Percentiles rank a stretch among this genome's conserved stretches.
phyloP scores from a whole-genome alignment of 1,139 yeast species.

The Blastobotrys proliferans region DNA sequence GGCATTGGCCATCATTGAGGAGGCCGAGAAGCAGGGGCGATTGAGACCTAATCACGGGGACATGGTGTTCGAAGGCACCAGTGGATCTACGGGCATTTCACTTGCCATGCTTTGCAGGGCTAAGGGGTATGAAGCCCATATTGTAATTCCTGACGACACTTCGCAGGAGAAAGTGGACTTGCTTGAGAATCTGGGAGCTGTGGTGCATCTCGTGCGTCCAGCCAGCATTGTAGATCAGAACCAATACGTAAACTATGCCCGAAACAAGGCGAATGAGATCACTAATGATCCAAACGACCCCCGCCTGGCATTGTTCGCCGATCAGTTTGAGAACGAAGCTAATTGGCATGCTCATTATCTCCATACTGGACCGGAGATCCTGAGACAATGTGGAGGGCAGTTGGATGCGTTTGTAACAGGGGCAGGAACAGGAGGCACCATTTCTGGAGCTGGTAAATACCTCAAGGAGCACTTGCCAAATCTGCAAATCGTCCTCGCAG shows the following conservation, averaged over 20 bases:
- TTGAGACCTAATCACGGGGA: conserved; percentile 58
- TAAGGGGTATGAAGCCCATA: conserved; percentile 83
- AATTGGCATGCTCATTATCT: conserved; percentile 83
- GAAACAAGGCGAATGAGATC: conserved; percentile 55
- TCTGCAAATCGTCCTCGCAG: conserved; percentile 60
- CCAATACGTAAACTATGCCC: conserved; percentile 89
- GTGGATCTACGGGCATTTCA: conserved; percentile 95
- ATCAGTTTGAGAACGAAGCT: conserved; percentile 89
- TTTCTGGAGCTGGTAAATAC: conserved; percentile 77
- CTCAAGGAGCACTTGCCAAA: conserved; percentile 50
- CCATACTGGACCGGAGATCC: conserved; percentile 90
- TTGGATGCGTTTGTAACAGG: conserved; percentile 76
- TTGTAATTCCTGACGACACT: conserved; percentile 94
- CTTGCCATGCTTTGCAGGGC: conserved; percentile 85
- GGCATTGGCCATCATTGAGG: conserved; percentile 75
- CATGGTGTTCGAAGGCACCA: conserved; percentile 85
- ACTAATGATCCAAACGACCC: conserved; percentile 38
- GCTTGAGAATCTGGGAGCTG: conserved; percentile 73
- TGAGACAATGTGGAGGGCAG: conserved; percentile 56
- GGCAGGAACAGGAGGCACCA: conserved; percentile 73
- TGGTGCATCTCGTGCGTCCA: conserved; percentile 83
- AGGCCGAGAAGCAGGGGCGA: conserved; percentile 58
- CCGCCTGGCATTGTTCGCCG: conserved; percentile 72
- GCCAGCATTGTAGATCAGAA: conserved; percentile 92
- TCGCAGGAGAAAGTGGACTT: conserved; percentile 75